Conservation (phyloP, 176 grass and related monocot species). For the Pontederia crassipes region DNA sequence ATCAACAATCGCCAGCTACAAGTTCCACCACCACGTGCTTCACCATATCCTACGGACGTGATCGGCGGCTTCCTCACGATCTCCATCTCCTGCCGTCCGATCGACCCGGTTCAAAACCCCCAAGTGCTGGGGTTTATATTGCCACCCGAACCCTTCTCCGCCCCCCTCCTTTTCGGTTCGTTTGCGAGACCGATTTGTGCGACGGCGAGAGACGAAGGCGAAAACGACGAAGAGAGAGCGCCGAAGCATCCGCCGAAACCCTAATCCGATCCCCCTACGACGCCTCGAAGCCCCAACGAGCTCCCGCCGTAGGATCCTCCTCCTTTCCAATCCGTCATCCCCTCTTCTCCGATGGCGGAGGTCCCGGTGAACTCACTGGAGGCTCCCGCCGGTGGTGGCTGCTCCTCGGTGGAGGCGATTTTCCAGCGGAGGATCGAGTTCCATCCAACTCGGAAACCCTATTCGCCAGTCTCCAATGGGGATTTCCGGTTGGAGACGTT, state of each 20-base stretch:
- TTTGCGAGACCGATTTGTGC: background rate
- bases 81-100: no score
- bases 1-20: no score
- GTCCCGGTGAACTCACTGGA: conserved; percentile 8
- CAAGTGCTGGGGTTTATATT: no score
- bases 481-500: conserved; percentile 73
- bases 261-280: background rate
- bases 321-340: background rate
- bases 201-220: background rate
- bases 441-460: conserved; percentile 44
- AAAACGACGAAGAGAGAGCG: background rate
- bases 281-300: background rate
- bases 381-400: background rate
- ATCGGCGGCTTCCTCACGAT: no score
- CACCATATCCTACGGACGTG: no score
- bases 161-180: background rate
- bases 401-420: conserved; percentile 29
- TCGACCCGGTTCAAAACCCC: no score
- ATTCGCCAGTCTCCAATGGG: conserved; percentile 17
- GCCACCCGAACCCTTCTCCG: no score
- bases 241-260: background rate
- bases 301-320: background rate
- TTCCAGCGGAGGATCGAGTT: conserved; percentile 80
- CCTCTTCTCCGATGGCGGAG: conserved; percentile 4
- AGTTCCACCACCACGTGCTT: no score